Evolutionary conservation across 2,329 filamentous ascomycete genomes (phyloP).

Genomic region (Botrytis paeoniae): DNA sequence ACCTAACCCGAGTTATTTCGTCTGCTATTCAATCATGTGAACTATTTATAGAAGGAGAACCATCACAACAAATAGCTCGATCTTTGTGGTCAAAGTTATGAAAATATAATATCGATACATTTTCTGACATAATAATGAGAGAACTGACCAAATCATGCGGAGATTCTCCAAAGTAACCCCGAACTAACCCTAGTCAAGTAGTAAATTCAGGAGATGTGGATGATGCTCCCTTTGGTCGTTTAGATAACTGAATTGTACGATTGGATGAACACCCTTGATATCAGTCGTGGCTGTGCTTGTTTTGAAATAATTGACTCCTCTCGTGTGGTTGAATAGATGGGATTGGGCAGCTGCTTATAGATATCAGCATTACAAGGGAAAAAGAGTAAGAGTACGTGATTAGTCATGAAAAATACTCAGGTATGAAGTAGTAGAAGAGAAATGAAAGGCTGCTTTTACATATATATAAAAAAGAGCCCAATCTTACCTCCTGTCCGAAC

Average conservation of each 20-base stretch:
- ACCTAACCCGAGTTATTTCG: neutral
- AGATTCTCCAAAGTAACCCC: constrained; percentile 10
- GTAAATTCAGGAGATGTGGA: constrained; percentile 3
- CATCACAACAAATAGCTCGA: neutral
- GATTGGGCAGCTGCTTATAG: neutral
- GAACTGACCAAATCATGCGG: constrained; percentile 17
- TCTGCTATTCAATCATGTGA: constrained; percentile 5
- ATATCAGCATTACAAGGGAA: constrained; percentile 1
- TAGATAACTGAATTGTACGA: neutral
- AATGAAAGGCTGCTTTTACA: constrained; percentile 4
- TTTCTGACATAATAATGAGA: constrained; percentile 9
- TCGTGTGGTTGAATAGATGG: neutral
- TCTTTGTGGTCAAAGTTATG: neutral
- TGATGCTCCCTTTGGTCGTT: neutral
- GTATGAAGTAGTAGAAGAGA: neutral
- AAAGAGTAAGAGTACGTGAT: neutral
- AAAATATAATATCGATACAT: neutral
- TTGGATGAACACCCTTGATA: constrained; percentile 7
- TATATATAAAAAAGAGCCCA: neutral
- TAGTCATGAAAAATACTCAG: neutral
- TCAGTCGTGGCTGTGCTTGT: constrained; percentile 17
- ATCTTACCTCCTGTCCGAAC: neutral
- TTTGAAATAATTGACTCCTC: constrained; percentile 7
- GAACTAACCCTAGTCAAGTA: constrained; percentile 15
- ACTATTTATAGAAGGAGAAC: constrained; percentile 13